Evolutionary conservation across 225 moss, liverwort and hornwort genomes (phyloP).

Genomic region (Climacium dendroides): DNA sequence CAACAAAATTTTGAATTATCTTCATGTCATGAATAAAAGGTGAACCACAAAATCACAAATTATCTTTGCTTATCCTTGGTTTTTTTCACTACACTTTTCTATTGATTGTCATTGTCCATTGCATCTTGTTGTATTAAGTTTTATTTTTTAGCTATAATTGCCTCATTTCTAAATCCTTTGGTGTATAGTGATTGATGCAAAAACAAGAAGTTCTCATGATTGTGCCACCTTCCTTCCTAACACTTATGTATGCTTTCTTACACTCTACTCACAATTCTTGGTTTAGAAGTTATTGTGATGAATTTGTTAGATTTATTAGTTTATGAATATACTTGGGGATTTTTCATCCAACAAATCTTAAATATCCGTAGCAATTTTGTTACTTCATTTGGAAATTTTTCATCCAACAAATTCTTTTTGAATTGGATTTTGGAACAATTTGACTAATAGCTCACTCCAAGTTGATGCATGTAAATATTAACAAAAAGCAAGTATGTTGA

Average conservation of each 20-base stretch:
- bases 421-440: background rate
- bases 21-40: background rate
- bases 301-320: background rate
- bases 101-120: fast-evolving
- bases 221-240: background rate
- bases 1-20: background rate
- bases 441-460: fast-evolving
- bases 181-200: background rate
- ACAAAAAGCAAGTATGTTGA: fast-evolving
- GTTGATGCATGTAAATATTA: background rate
- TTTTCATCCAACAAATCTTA: background rate
- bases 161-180: fast-evolving
- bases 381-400: background rate
- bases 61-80: background rate
- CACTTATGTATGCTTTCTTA: background rate
- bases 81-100: background rate
- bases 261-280: no score
- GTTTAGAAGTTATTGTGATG: no score
- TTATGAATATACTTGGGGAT: background rate
- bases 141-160: background rate
- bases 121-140: background rate
- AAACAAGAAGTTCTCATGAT: background rate
- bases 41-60: background rate
- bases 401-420: background rate
- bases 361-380: no score